phyloP scores from a whole-genome alignment of 2,329 filamentous ascomycete genomes.

The Fusarium anguioides region DNA sequence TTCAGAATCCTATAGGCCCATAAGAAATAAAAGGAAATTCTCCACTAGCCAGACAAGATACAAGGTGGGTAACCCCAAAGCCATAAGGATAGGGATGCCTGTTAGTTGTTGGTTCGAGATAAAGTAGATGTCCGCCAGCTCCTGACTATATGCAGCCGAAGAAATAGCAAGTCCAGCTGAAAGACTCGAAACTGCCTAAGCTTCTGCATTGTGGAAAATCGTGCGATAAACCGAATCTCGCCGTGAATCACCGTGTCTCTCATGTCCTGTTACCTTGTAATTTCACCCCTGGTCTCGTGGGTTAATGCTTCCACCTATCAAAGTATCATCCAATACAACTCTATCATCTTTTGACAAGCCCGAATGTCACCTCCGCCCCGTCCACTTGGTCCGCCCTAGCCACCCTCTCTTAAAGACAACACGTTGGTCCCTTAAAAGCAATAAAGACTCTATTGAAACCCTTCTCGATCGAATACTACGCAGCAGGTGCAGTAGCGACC shows the following conservation, averaged over 20 bases:
- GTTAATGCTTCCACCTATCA: too few species aligned
- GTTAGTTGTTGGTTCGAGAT: constrained; percentile 2
- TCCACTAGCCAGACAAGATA: too few species aligned
- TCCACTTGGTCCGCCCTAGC: constrained; percentile 1
- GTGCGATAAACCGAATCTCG: neutral
- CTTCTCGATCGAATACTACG: neutral
- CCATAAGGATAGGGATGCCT: too few species aligned
- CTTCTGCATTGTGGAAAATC: neutral
- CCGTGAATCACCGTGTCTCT: neutral
- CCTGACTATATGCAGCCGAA: too few species aligned
- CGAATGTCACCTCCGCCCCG: constrained; percentile 11
- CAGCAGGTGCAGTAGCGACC: too few species aligned
- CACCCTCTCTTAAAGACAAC: constrained; percentile 1
- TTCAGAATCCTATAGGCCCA: neutral
- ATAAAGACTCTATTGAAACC: neutral
- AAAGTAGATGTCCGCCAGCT: neutral
- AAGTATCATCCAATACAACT: too few species aligned
- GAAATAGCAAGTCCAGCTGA: too few species aligned
- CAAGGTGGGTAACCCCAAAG: too few species aligned
- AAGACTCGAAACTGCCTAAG: neutral
- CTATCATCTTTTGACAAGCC: neutral
- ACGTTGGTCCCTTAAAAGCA: neutral
- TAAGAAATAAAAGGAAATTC: too few species aligned
- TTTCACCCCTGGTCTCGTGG: too few species aligned
- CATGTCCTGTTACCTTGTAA: too few species aligned